Base-by-base conservation (phyloP, 2,329 filamentous ascomycete species). In the Cladosporium sphaerospermum region DNA sequence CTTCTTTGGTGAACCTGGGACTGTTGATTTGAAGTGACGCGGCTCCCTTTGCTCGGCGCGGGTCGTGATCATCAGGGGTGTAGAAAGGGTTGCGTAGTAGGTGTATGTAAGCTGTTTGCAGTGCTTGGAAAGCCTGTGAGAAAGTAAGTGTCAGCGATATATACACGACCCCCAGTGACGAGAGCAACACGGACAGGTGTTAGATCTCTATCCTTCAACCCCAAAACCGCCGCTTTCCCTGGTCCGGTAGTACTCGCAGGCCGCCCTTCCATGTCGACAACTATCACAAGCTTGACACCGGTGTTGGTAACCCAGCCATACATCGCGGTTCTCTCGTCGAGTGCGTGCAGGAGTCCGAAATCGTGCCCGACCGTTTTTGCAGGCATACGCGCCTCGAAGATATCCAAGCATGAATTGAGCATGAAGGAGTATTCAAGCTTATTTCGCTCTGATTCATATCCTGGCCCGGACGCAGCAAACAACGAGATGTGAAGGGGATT, bases 281-380 rank as follows among this genome's bases (percentile, higher is more conserved):
- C 82, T 57, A 90, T 85, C 33, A 97, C 84, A 65, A 99, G 84
- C 68, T 92, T 91, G 58, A 96, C 83, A 39, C 90, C 90, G 23
- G 93, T 97, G 71, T 96, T 97, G 53, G 93, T 96, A 71, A 97
- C 82, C 83, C 89, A 96, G 64, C 93, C 93, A 74, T 97, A 99
- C 61, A 90, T 87, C 34, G 91, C 90, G 44, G 97, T 79, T 23
- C 91, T 82, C 73, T 99, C 92, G 74, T 97, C 93, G 55, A 97
- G 79, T 55, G 91, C 90, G 73, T 97, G 92, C 47, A 99, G 79
- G 10, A 97, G 81, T 31, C 93, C 92, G 60, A 93, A 85, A 69
- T 97, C 92, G 62, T 93, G 90, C 47, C 89, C 87, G 55, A 81
- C 74, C 18, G 80, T 81, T 63, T 86, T 86, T 64, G 83, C 80